Base-by-base conservation (phyloP, 345 rosid species). In the Eucalyptus sp. region DNA sequence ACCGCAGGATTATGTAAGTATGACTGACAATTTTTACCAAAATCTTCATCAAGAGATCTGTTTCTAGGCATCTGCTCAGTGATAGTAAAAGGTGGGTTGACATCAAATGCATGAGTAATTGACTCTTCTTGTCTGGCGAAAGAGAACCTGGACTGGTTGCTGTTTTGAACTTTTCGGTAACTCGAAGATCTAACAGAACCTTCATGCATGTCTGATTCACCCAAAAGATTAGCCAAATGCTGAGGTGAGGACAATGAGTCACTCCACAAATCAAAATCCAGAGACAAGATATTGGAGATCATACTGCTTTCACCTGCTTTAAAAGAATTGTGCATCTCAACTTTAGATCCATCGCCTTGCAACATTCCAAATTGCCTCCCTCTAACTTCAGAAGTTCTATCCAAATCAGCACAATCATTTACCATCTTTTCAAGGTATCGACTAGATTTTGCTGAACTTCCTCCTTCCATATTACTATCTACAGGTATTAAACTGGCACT, bases 241-340 rank as follows among this genome's bases (percentile, higher is more conserved):
- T 93, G 96, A 84, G 98, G 94, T 29, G 97, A 95, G 76, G 94
- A 91, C 86, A 95, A 88, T 10, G 98, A 91, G 49, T 96, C 96
- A 92, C 95, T 96, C 99, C 98, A 97, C 18, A 95, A 87, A 89
- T 95, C 98, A 86, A 94, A 92, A 89, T 96, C 99, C 91, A 96
- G 86, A 10, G 98, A 95, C 88, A 97, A 92, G 71, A 96, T 95
- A 89, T 95, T 93, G 81, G 99, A 96, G 52, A 96, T 94, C 86
- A 95, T 96, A 91, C 92, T 96, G 94, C 93, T 93, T 92, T 97
- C 98, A 87, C 95, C 93, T 50, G 86, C 90, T 91, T 93, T 94
- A 44, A 88, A 31, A 51, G 89, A 48, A 48, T 89, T 89, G 87
- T 88, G 89, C 87, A 90, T 89, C 62, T 90, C 92, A 88, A 88